These are phyloP conservation scores for Chrysopogon serrulatus DNA, from an alignment of 176 grass and related monocot genomes.

Conservation along the genomic window DNA sequence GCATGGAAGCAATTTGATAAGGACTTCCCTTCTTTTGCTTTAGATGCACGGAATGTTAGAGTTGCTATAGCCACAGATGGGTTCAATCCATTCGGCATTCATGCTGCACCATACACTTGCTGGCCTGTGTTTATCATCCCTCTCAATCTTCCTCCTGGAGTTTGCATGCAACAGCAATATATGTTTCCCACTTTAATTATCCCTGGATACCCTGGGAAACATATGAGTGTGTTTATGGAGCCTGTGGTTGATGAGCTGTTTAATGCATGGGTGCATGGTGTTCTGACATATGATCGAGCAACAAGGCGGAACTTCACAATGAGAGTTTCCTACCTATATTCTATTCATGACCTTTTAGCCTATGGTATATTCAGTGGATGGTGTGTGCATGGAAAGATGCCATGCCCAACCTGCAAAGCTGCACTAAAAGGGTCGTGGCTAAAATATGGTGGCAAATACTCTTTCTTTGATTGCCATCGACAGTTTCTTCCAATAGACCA, in stretches of 20 bases:
- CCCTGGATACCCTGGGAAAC: background rate
- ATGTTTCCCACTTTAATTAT: background rate
- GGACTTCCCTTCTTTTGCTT: background rate
- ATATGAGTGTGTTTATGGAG: background rate
- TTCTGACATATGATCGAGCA: background rate
- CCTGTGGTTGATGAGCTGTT: no score
- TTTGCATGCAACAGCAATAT: background rate
- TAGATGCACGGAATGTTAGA: background rate
- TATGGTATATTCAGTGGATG: background rate
- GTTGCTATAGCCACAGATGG: background rate
- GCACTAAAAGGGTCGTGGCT: background rate
- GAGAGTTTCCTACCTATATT: background rate
- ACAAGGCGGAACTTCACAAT: background rate
- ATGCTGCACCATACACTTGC: background rate
- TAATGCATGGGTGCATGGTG: background rate
- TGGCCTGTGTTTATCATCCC: no score
- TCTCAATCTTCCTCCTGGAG: no score
- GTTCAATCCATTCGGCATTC: no score
- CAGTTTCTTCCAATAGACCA: background rate
- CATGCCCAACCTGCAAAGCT: background rate
- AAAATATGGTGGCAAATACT: background rate
- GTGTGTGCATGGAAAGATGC: background rate
- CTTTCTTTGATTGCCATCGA: background rate
- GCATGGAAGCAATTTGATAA: background rate
- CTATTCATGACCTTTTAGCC: background rate